These are phyloP conservation scores for Gremmenia infestans DNA, from an alignment of 2,329 filamentous ascomycete species.

Conservation along the genomic window DNA sequence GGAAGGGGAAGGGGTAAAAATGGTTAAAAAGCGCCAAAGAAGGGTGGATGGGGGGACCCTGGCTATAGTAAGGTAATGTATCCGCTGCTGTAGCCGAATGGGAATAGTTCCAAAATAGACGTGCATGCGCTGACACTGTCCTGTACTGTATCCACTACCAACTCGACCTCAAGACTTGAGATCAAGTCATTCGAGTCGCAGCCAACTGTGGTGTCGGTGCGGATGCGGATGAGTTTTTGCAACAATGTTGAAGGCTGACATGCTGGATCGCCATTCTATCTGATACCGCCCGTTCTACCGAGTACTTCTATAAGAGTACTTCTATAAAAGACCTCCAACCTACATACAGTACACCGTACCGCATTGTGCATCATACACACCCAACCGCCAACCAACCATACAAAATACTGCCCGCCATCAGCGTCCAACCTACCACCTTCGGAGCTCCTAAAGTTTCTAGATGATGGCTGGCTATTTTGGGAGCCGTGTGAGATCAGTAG, in stretches of 20 bases:
- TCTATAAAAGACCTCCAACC: not conserved
- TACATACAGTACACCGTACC: not conserved
- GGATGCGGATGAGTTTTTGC: no score
- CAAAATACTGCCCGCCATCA: conserved; percentile 1
- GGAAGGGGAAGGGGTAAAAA: not conserved
- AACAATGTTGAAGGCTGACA: no score
- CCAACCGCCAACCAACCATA: not conserved
- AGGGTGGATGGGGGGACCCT: not conserved
- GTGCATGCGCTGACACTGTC: not conserved
- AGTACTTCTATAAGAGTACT: conserved; percentile 1
- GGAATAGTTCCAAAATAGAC: not conserved
- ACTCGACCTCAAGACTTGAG: conserved; percentile 10
- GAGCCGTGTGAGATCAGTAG: not conserved
- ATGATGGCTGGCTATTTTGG: conserved; percentile 8
- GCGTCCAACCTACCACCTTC: conserved; percentile 1
- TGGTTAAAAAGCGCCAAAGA: not conserved
- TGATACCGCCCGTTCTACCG: conserved; percentile 8
- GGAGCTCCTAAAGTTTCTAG: conserved; percentile 1
- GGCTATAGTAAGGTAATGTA: not conserved
- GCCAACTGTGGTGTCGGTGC: no score
- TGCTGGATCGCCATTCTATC: not conserved
- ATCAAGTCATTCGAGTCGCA: no score
- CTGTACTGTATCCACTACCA: conserved; percentile 3
- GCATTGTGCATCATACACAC: not conserved
- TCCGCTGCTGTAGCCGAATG: not conserved